A percentile compares a stretch with the other conserved stretches of the same genome.
These are phyloP conservation scores for Candida pseudoviswanathii DNA, from an alignment of 1,139 yeast genomes.

Conservation along the genomic window DNA sequence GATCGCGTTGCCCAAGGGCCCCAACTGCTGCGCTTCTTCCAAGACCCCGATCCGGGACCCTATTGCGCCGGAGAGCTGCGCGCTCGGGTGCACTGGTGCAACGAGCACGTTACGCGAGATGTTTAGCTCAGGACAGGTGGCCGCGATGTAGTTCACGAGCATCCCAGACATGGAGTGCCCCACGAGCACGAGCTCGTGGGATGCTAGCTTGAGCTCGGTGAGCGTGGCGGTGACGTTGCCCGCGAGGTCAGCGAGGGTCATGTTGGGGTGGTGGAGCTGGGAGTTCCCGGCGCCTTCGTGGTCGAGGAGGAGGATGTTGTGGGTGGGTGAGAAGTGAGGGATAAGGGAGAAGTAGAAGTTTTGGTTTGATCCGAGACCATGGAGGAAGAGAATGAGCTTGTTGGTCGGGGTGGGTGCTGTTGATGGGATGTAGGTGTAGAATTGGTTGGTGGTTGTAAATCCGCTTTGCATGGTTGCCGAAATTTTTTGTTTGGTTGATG, in stretches of 20 bases:
- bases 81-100: slow-evolving; percentile 29
- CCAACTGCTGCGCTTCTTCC: slow-evolving; percentile 14
- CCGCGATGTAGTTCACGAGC: slow-evolving; percentile 21
- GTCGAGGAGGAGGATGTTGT: slow-evolving; percentile 24
- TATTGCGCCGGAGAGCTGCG: slow-evolving; percentile 18
- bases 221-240: slow-evolving; percentile 20
- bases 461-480: slow-evolving; percentile 10
- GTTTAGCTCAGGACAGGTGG: slow-evolving; percentile 7
- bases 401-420: slow-evolving; percentile 2
- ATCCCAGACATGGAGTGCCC: slow-evolving; percentile 35
- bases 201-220: slow-evolving; percentile 15
- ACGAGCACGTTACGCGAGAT: slow-evolving; percentile 20
- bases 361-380: slow-evolving; percentile 31
- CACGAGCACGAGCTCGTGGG: slow-evolving; percentile 18
- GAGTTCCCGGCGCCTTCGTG: slow-evolving; percentile 27
- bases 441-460: slow-evolving; percentile 9
- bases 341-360: slow-evolving; percentile 25
- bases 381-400: slow-evolving; percentile 21
- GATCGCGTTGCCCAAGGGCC: slow-evolving; percentile 20
- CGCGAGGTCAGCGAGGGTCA: slow-evolving; percentile 21
- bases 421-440: slow-evolving; percentile 11
- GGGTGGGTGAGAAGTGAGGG: slow-evolving; percentile 13
- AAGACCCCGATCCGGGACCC: slow-evolving; percentile 18
- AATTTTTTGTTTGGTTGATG: no score
- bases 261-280: slow-evolving; percentile 11